Conservation (phyloP, 2,329 filamentous ascomycete genomes). For the Gaeumannomyces tritici region DNA sequence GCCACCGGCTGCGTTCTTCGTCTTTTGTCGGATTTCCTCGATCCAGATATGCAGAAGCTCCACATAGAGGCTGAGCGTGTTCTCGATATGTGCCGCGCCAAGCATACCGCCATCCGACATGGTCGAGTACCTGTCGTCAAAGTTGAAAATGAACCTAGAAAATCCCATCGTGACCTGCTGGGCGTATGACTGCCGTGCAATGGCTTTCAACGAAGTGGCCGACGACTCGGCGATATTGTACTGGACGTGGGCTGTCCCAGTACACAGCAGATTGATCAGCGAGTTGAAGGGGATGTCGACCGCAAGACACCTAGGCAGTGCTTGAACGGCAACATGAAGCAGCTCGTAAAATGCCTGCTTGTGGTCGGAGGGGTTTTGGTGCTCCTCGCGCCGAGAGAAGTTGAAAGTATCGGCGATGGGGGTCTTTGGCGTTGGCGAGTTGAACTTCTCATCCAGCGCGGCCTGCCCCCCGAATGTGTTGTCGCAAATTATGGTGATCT, state of each 20-base stretch:
- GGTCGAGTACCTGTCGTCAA: slow-evolving; percentile 92
- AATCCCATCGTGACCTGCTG: slow-evolving; percentile 96
- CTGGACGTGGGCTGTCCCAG: slow-evolving; percentile 92
- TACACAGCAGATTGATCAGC: slow-evolving; percentile 89
- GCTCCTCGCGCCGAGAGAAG: slow-evolving; percentile 76
- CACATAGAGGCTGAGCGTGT: slow-evolving; percentile 83
- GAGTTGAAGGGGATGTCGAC: slow-evolving; percentile 87
- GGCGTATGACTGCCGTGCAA: slow-evolving; percentile 84
- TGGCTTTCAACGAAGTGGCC: slow-evolving; percentile 86
- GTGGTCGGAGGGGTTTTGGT: slow-evolving; percentile 62
- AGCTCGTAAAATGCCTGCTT: slow-evolving; percentile 95
- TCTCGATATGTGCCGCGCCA: slow-evolving; percentile 88
- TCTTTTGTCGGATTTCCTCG: slow-evolving; percentile 85
- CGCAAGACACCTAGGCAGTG: slow-evolving; percentile 86
- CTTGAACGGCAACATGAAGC: slow-evolving; percentile 89
- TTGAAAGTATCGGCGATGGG: slow-evolving; percentile 92
- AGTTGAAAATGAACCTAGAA: slow-evolving; percentile 95
- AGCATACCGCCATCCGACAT: slow-evolving; percentile 98
- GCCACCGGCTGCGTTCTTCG: slow-evolving; percentile 56
- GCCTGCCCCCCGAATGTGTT: slow-evolving; percentile 96
- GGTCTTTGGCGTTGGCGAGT: slow-evolving; percentile 78
- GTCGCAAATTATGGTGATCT: slow-evolving; percentile 93
- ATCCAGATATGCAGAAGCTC: slow-evolving; percentile 96
- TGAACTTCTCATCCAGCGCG: slow-evolving; percentile 90
- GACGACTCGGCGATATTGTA: slow-evolving; percentile 87